Conservation (phyloP, 768 basidiomycete genomes). For the Ramaria rubella region DNA sequence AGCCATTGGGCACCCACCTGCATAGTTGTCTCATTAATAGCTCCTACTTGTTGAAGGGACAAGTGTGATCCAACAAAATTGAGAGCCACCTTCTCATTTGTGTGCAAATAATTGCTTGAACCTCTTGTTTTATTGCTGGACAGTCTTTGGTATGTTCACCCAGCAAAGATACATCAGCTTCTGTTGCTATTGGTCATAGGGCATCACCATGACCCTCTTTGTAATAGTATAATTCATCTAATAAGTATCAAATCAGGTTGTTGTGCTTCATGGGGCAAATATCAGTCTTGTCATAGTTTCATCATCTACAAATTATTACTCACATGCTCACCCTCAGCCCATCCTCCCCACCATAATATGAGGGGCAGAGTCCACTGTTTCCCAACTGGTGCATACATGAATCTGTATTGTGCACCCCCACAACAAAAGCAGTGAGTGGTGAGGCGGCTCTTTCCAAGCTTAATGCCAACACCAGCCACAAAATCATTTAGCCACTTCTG, state of each 20-base stretch:
- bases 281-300: neutral
- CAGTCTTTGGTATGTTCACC: neutral
- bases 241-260: conserved; percentile 26
- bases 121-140: neutral
- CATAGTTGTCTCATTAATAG: neutral
- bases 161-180: conserved; percentile 2
- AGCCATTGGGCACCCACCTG: neutral
- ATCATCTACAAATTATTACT: neutral
- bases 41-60: neutral
- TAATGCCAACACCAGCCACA: conserved; percentile 14
- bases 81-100: neutral
- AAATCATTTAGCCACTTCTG: conserved; percentile 27
- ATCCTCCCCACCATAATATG: conserved; percentile 40
- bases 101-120: neutral
- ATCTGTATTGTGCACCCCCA: too few species aligned
- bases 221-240: conserved; percentile 23
- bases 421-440: too few species aligned
- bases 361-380: conserved; percentile 30
- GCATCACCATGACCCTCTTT: conserved; percentile 22
- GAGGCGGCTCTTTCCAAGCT: conserved; percentile 27
- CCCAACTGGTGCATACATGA: conserved; percentile 27
- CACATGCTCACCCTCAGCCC: conserved; percentile 32
- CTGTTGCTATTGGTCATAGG: neutral
- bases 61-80: neutral
- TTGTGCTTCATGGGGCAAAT: conserved; percentile 15